These are phyloP conservation scores for Dioscorea zingiberensis DNA, from an alignment of 106 monocot genomes.

Conservation along the genomic window DNA sequence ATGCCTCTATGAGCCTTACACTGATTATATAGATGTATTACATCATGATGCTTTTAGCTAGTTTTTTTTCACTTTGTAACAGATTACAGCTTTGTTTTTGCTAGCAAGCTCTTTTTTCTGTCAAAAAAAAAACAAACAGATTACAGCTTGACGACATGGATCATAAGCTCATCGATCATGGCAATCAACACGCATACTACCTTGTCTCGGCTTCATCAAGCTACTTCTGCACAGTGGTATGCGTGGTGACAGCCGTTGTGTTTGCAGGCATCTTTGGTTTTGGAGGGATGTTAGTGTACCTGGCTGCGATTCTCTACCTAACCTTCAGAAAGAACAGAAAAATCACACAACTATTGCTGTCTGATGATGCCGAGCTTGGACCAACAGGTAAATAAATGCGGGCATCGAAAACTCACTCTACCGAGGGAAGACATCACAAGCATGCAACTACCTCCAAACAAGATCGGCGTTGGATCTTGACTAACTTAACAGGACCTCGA, in stretches of 20 bases:
- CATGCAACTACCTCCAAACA: slow-evolving; percentile 67
- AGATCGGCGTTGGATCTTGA: slow-evolving; percentile 19
- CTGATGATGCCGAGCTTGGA: slow-evolving; percentile 39
- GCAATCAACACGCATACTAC: slow-evolving; percentile 85
- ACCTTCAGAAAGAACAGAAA: slow-evolving; percentile 70
- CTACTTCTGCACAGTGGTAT: slow-evolving; percentile 49
- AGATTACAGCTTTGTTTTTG: slow-evolving; percentile 81
- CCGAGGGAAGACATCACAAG: slow-evolving; percentile 83
- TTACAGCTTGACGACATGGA: slow-evolving; percentile 81
- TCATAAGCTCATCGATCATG: slow-evolving; percentile 70
- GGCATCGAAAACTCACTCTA: slow-evolving; percentile 19
- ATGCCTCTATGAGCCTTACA: not conserved
- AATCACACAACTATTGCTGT: slow-evolving; percentile 36
- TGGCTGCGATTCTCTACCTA: slow-evolving; percentile 60
- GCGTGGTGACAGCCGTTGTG: slow-evolving; percentile 29
- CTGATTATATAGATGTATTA: not conserved
- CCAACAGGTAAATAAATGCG: slow-evolving; percentile 1
- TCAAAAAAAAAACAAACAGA: too few relatives aligned
- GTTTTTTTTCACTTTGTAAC: slow-evolving; percentile 2
- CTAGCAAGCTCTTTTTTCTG: too few relatives aligned
- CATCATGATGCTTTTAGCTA: not conserved
- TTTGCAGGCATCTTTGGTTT: slow-evolving; percentile 84
- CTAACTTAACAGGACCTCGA: too few relatives aligned
- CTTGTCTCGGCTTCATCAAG: slow-evolving; percentile 62
- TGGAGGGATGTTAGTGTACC: slow-evolving; percentile 55